Conservation (phyloP, 179 eudicot genomes). For the Monotropa hypopitys region DNA sequence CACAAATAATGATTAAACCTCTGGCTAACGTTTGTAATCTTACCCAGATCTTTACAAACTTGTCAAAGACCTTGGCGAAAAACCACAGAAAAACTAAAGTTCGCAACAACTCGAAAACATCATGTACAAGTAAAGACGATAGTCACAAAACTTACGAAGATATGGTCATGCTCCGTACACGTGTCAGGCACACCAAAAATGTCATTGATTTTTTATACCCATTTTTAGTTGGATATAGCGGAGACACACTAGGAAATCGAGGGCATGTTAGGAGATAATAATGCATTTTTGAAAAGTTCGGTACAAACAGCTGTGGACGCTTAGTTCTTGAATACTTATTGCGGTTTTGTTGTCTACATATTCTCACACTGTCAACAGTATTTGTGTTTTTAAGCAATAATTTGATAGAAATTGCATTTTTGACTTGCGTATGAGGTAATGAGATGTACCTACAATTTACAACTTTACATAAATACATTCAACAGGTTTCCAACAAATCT, state of each 20-base stretch:
- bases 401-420: background rate
- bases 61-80: background rate
- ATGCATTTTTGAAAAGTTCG: background rate
- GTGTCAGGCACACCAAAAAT: background rate
- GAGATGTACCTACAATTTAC: background rate
- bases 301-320: background rate
- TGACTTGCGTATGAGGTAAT: background rate
- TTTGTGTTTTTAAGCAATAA: background rate
- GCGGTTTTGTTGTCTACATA: background rate
- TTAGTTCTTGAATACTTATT: background rate
- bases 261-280: background rate
- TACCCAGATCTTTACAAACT: background rate
- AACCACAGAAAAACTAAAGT: background rate
- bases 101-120: background rate
- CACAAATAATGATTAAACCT: background rate
- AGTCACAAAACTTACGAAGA: too few species aligned
- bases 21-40: background rate
- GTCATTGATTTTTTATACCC: background rate
- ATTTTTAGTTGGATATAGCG: background rate
- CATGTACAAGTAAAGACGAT: background rate
- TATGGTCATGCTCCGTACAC: background rate
- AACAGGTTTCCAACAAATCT: background rate
- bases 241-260: background rate
- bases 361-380: background rate
- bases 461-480: background rate